Percentiles rank a stretch among this genome's conserved stretches.
phyloP scores from a whole-genome alignment of 2,329 filamentous ascomycete genomes.

The Juglanconis oblonga region DNA sequence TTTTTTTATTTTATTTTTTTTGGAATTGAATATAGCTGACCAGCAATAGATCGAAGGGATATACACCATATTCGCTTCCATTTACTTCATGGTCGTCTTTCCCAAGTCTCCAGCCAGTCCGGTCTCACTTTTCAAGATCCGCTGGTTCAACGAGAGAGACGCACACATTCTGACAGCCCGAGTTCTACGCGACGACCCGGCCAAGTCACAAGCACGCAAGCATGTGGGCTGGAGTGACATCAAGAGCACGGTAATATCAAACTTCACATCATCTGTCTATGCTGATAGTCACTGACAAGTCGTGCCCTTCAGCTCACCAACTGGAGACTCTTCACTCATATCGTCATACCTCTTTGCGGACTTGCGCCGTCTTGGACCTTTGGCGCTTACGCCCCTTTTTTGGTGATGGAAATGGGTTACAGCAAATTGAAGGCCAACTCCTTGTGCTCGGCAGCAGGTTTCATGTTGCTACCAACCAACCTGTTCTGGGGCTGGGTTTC shows the following conservation, averaged over 20 bases:
- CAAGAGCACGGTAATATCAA: constrained; percentile 27
- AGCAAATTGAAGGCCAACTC: constrained; percentile 47
- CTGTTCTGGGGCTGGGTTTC: constrained; percentile 3
- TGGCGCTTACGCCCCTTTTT: constrained; percentile 51
- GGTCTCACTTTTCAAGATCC: constrained; percentile 6
- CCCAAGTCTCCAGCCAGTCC: constrained; percentile 22
- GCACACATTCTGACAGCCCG: constrained; percentile 31
- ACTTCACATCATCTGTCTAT: not conserved
- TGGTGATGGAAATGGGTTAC: constrained; percentile 53
- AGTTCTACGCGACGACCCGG: constrained; percentile 33
- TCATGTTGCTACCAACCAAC: constrained; percentile 10
- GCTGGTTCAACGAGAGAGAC: constrained; percentile 23
- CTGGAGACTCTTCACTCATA: constrained; percentile 52
- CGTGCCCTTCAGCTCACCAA: constrained; percentile 36
- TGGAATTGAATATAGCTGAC: not conserved
- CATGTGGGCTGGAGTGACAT: constrained; percentile 31
- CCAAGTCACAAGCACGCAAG: constrained; percentile 29
- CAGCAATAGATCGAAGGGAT: constrained; percentile 31
- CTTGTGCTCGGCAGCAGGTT: constrained; percentile 3
- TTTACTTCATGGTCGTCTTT: constrained; percentile 30
- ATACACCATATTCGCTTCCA: constrained; percentile 32
- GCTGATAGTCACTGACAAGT: not conserved
- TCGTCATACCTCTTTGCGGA: constrained; percentile 48
- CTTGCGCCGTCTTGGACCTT: constrained; percentile 46
- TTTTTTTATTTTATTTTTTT: not conserved